Conservation (phyloP, 2,329 filamentous ascomycete genomes). For the Elsinoe batatas region DNA sequence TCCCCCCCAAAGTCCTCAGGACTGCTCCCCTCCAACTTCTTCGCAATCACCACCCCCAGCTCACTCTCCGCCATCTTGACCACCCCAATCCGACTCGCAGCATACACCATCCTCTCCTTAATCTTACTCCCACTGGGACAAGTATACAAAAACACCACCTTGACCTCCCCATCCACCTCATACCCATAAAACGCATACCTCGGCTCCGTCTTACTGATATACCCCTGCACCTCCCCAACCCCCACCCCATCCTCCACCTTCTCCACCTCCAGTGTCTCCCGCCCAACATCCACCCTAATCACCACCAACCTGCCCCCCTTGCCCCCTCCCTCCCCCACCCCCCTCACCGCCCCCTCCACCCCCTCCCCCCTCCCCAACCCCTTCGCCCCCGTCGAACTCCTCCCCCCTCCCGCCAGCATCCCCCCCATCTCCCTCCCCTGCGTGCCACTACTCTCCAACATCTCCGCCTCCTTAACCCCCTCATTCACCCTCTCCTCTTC, state of each 20-base stretch:
- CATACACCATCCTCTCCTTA: constrained; percentile 79
- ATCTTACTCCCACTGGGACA: constrained; percentile 64
- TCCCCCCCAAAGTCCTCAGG: constrained; percentile 62
- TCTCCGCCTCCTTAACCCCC: constrained; percentile 65
- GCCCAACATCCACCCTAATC: constrained; percentile 63
- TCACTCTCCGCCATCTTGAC: constrained; percentile 56
- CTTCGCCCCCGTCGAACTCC: constrained; percentile 37
- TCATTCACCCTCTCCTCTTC: constrained; percentile 65
- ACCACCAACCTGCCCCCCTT: constrained; percentile 45
- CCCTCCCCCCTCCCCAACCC: constrained; percentile 49
- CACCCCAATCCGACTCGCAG: constrained; percentile 50
- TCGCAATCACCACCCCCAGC: constrained; percentile 56
- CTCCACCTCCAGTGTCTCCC: constrained; percentile 60
- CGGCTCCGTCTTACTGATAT: constrained; percentile 59
- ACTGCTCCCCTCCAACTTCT: constrained; percentile 56
- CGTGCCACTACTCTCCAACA: constrained; percentile 64
- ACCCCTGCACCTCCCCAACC: constrained; percentile 47
- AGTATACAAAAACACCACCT: constrained; percentile 71
- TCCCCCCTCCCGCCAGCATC: constrained; percentile 55
- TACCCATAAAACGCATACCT: constrained; percentile 71
- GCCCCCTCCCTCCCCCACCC: constrained; percentile 41
- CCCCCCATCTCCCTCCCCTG: constrained; percentile 46
- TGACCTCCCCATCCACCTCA: constrained; percentile 46
- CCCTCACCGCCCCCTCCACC: constrained; percentile 54
- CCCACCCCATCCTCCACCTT: constrained; percentile 43